Conservation (phyloP, 1,284 basidiomycete genomes). For the Sporisorium sorghi region DNA sequence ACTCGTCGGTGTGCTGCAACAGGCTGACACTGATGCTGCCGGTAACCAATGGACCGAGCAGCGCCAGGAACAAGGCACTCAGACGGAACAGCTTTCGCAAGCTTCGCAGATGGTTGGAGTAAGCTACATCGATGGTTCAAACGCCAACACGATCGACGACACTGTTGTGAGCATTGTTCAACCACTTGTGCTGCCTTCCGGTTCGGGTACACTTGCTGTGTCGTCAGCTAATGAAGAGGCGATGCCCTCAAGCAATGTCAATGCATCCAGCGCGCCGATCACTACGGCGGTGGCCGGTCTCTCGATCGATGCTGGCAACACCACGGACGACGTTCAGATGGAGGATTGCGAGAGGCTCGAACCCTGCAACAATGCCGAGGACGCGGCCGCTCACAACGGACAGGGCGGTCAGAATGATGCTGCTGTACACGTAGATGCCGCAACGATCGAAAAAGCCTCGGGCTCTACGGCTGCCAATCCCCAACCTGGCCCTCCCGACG, state of each 20-base stretch:
- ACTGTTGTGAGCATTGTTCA: no score
- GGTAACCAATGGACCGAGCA: background rate
- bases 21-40: background rate
- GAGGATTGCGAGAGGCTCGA: background rate
- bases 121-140: background rate
- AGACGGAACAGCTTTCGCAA: background rate
- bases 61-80: background rate
- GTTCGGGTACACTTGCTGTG: background rate
- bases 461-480: background rate
- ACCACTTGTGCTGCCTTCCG: conserved; percentile 2
- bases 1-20: background rate
- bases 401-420: background rate
- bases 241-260: background rate
- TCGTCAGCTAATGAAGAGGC: background rate
- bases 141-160: background rate
- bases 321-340: conserved; percentile 1
- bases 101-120: background rate
- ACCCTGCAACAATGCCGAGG: no score
- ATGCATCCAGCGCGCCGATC: background rate
- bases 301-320: background rate
- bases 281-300: background rate
- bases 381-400: no score
- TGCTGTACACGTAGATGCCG: background rate
- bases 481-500: background rate
- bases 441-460: no score